Conservation (phyloP, 2,329 filamentous ascomycete species). For the Colletotrichum tanaceti region DNA sequence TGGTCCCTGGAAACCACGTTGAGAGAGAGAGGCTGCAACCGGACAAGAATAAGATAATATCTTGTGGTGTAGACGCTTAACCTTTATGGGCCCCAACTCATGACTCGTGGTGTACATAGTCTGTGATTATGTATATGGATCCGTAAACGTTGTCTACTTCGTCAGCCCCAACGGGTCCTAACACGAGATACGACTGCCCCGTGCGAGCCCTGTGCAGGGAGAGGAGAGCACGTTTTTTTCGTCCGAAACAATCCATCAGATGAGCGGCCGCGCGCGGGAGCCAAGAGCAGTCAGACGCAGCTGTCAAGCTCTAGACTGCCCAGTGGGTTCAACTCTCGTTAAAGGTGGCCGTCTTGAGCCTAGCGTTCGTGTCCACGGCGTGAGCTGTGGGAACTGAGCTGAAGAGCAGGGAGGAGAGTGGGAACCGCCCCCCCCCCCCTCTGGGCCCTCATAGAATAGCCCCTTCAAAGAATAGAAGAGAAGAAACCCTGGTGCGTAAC, state of each 20-base stretch:
- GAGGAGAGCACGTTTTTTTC: background rate
- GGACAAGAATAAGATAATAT: too few relatives aligned
- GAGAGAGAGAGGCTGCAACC: conserved; percentile 3
- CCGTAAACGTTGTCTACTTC: background rate
- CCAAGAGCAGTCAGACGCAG: conserved; percentile 22
- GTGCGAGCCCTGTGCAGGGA: too few relatives aligned
- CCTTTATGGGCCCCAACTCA: too few relatives aligned
- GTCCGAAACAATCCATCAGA: conserved; percentile 15
- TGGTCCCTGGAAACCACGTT: conserved; percentile 14
- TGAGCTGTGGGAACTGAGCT: conserved; percentile 7
- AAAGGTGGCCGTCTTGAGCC: conserved; percentile 19
- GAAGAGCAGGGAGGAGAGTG: conserved; percentile 5
- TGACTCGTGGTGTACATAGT: too few relatives aligned
- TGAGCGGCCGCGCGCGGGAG: background rate
- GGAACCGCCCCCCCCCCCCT: too few relatives aligned
- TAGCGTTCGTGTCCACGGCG: conserved; percentile 12
- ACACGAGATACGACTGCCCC: background rate
- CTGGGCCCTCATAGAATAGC: too few relatives aligned
- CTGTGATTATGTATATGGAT: too few relatives aligned
- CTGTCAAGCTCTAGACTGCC: background rate
- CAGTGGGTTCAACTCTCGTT: conserved; percentile 14
- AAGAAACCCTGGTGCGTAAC: background rate
- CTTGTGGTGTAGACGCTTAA: too few relatives aligned
- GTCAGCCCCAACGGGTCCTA: conserved; percentile 13
- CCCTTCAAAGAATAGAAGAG: too few relatives aligned